Conservation (phyloP, 2,329 filamentous ascomycete species). For the Scytalidium sp. region DNA sequence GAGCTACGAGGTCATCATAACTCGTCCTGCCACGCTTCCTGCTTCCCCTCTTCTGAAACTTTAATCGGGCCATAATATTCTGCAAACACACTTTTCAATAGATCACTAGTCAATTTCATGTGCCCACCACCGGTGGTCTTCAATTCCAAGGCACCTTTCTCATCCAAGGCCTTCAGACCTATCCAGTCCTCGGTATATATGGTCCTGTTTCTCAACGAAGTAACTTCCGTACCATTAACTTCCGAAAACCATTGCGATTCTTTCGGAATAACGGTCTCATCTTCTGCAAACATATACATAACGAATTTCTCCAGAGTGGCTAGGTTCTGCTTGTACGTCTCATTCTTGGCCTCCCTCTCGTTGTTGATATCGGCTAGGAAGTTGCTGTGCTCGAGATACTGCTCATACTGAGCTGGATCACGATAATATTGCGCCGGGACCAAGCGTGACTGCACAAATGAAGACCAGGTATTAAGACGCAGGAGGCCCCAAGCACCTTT, state of each 20-base stretch:
- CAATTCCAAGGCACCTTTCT: constrained; percentile 76
- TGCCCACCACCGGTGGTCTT: constrained; percentile 71
- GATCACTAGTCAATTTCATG: constrained; percentile 71
- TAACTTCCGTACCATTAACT: constrained; percentile 69
- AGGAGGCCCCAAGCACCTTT: constrained; percentile 75
- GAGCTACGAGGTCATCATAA: not conserved
- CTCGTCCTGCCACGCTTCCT: not conserved
- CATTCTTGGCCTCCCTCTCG: constrained; percentile 74
- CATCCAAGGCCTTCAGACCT: constrained; percentile 75
- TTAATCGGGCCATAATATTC: constrained; percentile 39
- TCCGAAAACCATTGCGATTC: constrained; percentile 90
- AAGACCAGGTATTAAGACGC: constrained; percentile 75
- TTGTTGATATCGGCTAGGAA: constrained; percentile 97
- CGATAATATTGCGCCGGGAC: constrained; percentile 97
- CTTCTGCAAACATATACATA: constrained; percentile 87
- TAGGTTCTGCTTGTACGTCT: constrained; percentile 69
- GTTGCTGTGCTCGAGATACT: constrained; percentile 77
- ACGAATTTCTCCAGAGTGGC: constrained; percentile 71
- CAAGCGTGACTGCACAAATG: constrained; percentile 72
- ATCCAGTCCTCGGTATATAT: constrained; percentile 94
- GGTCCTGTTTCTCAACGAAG: constrained; percentile 62
- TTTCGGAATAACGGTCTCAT: constrained; percentile 83
- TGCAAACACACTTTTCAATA: constrained; percentile 45
- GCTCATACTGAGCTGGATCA: constrained; percentile 61
- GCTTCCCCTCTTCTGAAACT: not conserved